A percentile compares a stretch with the other conserved stretches of the same genome.
Conservation (phyloP, 441 rosid species). For the Raphanus hybrid region DNA sequence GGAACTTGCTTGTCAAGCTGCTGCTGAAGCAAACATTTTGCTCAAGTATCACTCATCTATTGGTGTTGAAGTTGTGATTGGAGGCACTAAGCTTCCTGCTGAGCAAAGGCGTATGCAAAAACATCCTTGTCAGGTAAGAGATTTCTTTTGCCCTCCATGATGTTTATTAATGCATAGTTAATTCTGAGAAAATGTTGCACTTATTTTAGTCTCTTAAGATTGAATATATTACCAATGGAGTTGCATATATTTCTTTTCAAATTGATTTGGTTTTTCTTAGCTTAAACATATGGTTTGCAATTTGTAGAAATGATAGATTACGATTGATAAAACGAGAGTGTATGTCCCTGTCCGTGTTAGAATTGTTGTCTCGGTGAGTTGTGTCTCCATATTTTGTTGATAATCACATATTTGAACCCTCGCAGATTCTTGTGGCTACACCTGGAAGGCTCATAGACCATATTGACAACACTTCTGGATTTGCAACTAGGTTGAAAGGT, state of each 20-base stretch:
- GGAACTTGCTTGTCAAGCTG: conserved; percentile 96
- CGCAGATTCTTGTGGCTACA: conserved; percentile 92
- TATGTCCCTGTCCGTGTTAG: not conserved
- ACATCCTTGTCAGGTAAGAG: conserved; percentile 84
- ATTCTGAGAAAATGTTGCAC: not conserved
- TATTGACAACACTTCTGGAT: conserved; percentile 87
- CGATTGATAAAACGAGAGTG: not conserved
- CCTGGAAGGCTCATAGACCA: conserved; percentile 99
- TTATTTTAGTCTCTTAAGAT: conserved; percentile 8
- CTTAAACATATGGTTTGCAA: not conserved
- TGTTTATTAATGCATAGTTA: not conserved
- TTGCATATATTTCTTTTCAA: conserved; percentile 1
- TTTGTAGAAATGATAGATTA: conserved; percentile 10
- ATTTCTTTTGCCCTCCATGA: conserved; percentile 22
- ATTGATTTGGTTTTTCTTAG: not conserved
- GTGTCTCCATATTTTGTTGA: not conserved
- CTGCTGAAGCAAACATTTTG: conserved; percentile 77
- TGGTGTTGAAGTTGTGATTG: conserved; percentile 94
- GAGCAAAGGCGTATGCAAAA: conserved; percentile 90
- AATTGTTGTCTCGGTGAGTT: not conserved
- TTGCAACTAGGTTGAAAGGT: conserved; percentile 87
- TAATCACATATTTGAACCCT: conserved; percentile 38
- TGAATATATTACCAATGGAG: not conserved
- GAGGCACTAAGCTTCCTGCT: conserved; percentile 84
- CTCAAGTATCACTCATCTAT: conserved; percentile 84